Evolutionary conservation across 148 eudicot species (phyloP), one percentile per base, ranked within the genome.

Genomic region (Selenicereus undatus): DNA sequence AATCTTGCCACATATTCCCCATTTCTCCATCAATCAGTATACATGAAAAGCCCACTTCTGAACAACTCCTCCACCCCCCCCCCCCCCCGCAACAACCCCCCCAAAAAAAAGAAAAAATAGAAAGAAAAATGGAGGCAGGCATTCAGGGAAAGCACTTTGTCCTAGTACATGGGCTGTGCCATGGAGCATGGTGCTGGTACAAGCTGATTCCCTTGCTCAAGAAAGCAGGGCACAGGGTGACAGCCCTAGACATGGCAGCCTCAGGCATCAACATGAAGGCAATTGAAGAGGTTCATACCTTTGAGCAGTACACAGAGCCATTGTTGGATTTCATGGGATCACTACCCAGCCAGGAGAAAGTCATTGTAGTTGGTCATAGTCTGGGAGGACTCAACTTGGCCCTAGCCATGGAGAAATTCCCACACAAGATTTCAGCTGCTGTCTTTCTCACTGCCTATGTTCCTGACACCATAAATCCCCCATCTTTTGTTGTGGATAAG

Each of bases 121-220:
- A 35, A 51, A 36, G 11, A 22, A 0, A 68, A 70, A 71, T 77
- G 80, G 76, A 77, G 26, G 54, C n/a, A 30, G 29, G 39, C 20
- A 65, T 32, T 50, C 56, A 78, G 45, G 85, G 43, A 81, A 79
- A 83, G 76, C 89, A 81, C 72, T 80, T 86, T 64, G 84, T 78
- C 30, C 64, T 86, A 73, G 85, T 82, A 45, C 85, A 84, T 54
- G 85, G 85, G 8, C 51, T 66, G 68, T 69, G 88, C 54, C 88
- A 83, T 11, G 85, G 85, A 32, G 85, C 83, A 27, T 86, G 88
- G 88, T 77, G 76, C 64, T 86, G 88, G 88, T 82, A 79, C 74
- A 84, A 84, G 75, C 74, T 86, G n/a, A 84, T 60, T 26, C 78
- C 83, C 35, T 48, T 78, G 75, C 86, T 86, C 54, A 81, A 82